Conservation (phyloP, 139 green algal genomes). For the Raphidocelis subcapitata region DNA sequence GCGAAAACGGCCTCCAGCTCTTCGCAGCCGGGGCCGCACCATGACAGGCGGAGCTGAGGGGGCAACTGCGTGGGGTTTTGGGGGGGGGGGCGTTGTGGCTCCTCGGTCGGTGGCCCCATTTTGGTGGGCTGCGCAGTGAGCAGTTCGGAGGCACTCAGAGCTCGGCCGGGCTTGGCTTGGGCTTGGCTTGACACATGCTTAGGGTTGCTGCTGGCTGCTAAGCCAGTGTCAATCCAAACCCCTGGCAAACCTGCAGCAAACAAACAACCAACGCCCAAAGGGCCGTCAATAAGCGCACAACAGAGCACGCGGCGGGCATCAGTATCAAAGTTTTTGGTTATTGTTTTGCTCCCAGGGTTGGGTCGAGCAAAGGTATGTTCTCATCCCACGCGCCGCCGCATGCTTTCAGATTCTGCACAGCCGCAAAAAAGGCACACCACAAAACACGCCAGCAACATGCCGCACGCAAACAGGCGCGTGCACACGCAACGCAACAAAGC, state of each 20-base stretch:
- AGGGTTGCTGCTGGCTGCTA: too few species aligned
- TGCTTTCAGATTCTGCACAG: not conserved
- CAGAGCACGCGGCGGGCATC: constrained; percentile 26
- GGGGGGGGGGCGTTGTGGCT: too few species aligned
- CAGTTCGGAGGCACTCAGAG: too few species aligned
- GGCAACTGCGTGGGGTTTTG: not conserved
- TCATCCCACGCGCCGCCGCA: constrained; percentile 8
- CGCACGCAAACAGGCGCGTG: not conserved
- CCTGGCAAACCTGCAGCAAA: too few species aligned
- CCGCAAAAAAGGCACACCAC: not conserved
- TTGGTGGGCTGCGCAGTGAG: too few species aligned
- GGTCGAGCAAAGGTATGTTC: constrained; percentile 3
- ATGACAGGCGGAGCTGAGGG: not conserved
- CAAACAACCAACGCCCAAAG: too few species aligned
- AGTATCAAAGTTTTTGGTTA: constrained; percentile 52
- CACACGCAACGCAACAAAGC: constrained; percentile 3
- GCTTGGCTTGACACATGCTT: too few species aligned
- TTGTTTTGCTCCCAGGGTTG: constrained; percentile 23
- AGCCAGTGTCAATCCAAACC: too few species aligned
- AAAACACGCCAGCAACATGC: not conserved
- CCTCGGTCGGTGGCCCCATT: too few species aligned
- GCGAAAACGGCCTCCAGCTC: constrained; percentile 32
- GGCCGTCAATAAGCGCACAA: too few species aligned
- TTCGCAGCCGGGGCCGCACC: not conserved
- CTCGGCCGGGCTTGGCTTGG: too few species aligned